Evolutionary conservation across 23 red algal species (phyloP).

Genomic region (Gracilaria vermiculophylla): DNA sequence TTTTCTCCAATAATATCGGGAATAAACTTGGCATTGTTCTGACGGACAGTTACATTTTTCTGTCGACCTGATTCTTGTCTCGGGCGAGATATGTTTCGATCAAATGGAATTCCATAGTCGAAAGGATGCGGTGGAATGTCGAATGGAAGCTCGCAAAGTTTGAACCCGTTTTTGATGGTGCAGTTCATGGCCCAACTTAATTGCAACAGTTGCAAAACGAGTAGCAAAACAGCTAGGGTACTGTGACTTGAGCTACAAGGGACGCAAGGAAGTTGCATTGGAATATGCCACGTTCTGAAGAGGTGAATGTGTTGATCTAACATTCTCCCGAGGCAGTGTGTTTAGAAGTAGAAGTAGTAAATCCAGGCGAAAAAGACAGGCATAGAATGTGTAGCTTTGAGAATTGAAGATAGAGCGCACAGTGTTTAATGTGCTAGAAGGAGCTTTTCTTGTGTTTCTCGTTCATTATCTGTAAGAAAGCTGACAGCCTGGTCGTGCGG

Average conservation of each 20-base stretch:
- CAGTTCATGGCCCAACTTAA: background rate
- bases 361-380: too few relatives aligned
- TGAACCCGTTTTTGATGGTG: background rate
- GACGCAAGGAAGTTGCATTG: background rate
- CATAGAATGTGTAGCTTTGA: too few relatives aligned
- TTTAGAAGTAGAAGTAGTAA: too few relatives aligned
- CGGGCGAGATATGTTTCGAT: slow-evolving; percentile 40
- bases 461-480: too few relatives aligned
- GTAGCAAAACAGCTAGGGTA: background rate
- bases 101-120: slow-evolving; percentile 31
- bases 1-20: background rate
- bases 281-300: background rate
- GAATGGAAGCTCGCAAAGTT: slow-evolving; percentile 19
- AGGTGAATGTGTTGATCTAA: too few relatives aligned
- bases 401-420: too few relatives aligned
- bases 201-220: background rate
- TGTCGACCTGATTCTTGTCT: background rate
- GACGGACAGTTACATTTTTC: background rate
- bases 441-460: too few relatives aligned
- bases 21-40: background rate
- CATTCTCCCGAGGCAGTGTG: too few relatives aligned
- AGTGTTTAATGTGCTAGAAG: too few relatives aligned
- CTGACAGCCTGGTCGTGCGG: too few relatives aligned
- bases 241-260: background rate
- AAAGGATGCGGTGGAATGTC: slow-evolving; percentile 36